Evolutionary conservation across 2,329 filamentous ascomycete genomes (phyloP).

Genomic region (Verticillium tricorpus): DNA sequence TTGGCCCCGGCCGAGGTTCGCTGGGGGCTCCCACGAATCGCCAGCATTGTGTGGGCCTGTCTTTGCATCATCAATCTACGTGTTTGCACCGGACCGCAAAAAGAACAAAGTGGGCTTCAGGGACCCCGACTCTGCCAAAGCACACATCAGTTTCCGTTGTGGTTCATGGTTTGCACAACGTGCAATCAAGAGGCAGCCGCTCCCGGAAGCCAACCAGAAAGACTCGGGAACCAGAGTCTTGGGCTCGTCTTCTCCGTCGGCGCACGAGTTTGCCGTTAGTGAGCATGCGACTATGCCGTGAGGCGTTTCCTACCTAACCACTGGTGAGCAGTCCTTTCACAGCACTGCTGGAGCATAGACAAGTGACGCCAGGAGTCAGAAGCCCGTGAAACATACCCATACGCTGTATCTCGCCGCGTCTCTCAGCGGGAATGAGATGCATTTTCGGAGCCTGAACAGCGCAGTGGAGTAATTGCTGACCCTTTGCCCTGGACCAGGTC

Average conservation of each 20-base stretch:
- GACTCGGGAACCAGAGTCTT: not conserved
- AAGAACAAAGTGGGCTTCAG: not conserved
- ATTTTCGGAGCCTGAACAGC: not conserved
- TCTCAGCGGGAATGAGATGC: not conserved
- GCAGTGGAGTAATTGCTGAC: not conserved
- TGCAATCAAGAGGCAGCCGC: not conserved
- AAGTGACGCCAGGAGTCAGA: not conserved
- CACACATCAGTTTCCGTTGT: not conserved
- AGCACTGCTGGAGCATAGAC: not conserved
- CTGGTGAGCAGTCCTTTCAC: not conserved
- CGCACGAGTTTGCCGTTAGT: not conserved
- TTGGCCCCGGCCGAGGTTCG: not conserved
- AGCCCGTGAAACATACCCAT: no score
- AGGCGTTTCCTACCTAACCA: not conserved
- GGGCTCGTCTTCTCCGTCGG: not conserved
- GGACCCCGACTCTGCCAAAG: not conserved
- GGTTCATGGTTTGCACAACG: not conserved
- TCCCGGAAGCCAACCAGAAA: not conserved
- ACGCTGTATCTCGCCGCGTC: no score
- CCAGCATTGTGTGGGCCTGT: not conserved
- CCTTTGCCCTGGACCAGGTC: not conserved
- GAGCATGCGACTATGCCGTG: not conserved
- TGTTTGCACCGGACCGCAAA: not conserved
- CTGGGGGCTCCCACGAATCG: not conserved
- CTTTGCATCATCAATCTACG: not conserved